phyloP scores from a whole-genome alignment of 2,329 filamentous ascomycete species.

The Amauroascus verrucosus region DNA sequence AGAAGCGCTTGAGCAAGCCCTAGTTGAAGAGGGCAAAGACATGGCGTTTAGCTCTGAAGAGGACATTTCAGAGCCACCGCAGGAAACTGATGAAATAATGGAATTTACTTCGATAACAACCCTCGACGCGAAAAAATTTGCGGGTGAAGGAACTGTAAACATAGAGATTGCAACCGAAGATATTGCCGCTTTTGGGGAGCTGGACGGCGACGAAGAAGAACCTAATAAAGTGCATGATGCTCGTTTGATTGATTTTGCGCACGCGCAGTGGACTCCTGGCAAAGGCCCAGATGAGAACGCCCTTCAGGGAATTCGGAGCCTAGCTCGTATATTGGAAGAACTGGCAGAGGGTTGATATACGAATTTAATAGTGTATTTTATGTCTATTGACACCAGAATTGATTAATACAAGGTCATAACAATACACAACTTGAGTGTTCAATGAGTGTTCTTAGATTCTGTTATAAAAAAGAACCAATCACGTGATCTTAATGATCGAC shows the following conservation, averaged over 20 bases:
- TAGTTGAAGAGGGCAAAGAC: constrained; percentile 28
- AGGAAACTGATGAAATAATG: not conserved
- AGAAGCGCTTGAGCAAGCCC: constrained; percentile 42
- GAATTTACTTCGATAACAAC: not conserved
- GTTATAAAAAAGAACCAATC: too few relatives aligned
- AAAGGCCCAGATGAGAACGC: constrained; percentile 78
- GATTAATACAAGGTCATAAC: too few relatives aligned
- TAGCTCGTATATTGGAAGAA: constrained; percentile 60
- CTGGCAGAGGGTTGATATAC: constrained; percentile 35
- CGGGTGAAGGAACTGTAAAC: not conserved
- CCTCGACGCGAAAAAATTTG: not conserved
- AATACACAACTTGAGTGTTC: too few relatives aligned
- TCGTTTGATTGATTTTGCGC: constrained; percentile 94
- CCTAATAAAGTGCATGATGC: constrained; percentile 62
- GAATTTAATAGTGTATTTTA: not conserved
- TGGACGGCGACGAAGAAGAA: constrained; percentile 45
- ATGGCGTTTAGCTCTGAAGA: constrained; percentile 13
- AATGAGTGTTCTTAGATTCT: too few relatives aligned
- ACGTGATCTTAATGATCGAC: not conserved
- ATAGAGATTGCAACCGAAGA: not conserved
- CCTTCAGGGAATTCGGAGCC: constrained; percentile 61
- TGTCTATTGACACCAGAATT: not conserved
- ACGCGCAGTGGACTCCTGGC: constrained; percentile 73
- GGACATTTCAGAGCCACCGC: constrained; percentile 14
- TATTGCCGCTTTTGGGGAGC: constrained; percentile 28